phyloP scores from a whole-genome alignment of 2,329 filamentous ascomycete species.

The Neopestalotiopsis rosae region DNA sequence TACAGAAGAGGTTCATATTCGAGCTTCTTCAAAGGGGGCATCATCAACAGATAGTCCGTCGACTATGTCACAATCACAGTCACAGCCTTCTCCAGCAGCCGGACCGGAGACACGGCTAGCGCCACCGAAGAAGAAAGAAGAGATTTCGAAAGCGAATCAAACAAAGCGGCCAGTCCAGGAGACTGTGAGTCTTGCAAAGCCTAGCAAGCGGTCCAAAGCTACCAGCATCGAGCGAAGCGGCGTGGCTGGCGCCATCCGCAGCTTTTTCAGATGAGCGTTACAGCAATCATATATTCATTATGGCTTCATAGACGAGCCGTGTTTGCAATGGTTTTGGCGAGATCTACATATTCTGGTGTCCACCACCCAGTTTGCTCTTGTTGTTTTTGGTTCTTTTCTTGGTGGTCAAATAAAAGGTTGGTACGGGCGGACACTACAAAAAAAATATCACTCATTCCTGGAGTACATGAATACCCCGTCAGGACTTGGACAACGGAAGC shows the following conservation, averaged over 20 bases:
- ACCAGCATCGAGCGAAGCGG: conserved; percentile 42
- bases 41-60: conserved; percentile 21
- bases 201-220: conserved; percentile 43
- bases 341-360: neutral
- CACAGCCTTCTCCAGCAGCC: conserved; percentile 18
- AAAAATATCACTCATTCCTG: neutral
- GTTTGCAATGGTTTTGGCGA: conserved; percentile 13
- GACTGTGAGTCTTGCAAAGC: conserved; percentile 31
- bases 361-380: neutral
- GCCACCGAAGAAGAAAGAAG: conserved; percentile 34
- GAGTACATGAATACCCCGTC: neutral
- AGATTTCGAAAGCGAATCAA: conserved; percentile 25
- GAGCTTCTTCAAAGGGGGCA: conserved; percentile 24
- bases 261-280: conserved; percentile 47
- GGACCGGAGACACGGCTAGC: conserved; percentile 28
- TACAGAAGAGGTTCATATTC: conserved; percentile 23
- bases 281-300: neutral
- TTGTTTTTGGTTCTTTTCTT: neutral
- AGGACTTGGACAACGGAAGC: neutral
- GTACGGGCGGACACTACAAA: neutral
- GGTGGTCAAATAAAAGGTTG: neutral
- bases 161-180: conserved; percentile 25
- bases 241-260: conserved; percentile 47
- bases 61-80: neutral
- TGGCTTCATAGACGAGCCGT: neutral